Evolutionary conservation across 208 protist species (phyloP), one percentile per base, ranked within the genome.

Genomic region (Leishmania tropica): DNA sequence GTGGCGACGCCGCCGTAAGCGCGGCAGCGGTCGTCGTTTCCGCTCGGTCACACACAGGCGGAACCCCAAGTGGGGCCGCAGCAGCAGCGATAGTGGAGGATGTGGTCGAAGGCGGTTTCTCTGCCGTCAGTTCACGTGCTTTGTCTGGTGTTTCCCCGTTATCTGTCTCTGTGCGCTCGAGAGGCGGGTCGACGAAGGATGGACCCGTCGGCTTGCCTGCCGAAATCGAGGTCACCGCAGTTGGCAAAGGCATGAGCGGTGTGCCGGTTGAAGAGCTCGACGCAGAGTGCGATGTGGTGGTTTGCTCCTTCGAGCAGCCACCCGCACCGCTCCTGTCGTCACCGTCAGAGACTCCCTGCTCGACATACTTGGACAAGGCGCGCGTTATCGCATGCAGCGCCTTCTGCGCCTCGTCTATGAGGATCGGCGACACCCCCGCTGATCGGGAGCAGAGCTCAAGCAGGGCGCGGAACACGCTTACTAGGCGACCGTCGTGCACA

Each of bases 281-380:
- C 28, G 53, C 47, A n/a, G 78, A 86, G 68, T 51, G 75, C 8
- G 73, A 53, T 3, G 71, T 64, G 0, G 48, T 79, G 8, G 72
- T 60, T 7, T 53, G 60, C 0, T 80, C 77, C 17, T 60, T 21
- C 31, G 58, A 42, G 28, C 31, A 15, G 35, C 13, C 51, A n/a
- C 15, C 3, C 17, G 17, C 40, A 42, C 19, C n/a, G 35, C 73
- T 51, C 56, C 64, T 37, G 45, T 60, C 58, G 19, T 42, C 31
- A 19, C 24, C 3, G 40, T 54, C 72, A 53, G 67, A 72, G 71
- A 54, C 19, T 35, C 79, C 83, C 60, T 79, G 75, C 78, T 96
- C 91, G 0, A 90, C 83, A 53, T 87, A 87, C 76, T 92, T 92
- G 17, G 91, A 90, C 47, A 95, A 81, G 24, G 90, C 89, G 42